Base-by-base conservation (phyloP, 2,329 filamentous ascomycete species). In the Botrytis fabae region DNA sequence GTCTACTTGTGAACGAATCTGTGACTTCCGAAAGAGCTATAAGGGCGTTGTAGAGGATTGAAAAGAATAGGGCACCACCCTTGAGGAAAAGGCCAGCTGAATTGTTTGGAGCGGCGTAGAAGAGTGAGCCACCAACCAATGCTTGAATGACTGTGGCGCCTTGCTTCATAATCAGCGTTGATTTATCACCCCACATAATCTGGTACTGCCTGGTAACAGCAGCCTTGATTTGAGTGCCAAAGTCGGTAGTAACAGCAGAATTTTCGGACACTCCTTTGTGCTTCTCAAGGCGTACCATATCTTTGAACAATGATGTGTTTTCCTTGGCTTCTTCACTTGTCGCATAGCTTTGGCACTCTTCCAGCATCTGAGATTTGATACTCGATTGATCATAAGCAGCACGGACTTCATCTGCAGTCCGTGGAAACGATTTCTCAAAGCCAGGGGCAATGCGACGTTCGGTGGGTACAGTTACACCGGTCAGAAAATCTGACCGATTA, bases 401-500 rank as follows among this genome's bases (percentile, higher is more conserved):
- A 51, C 48, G 48, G 48, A 51, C 48, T 12, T 51, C 48, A 92
- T 81, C 78, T 5, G 84, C 81, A 2, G 79, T 86, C n/a, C 85
- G 82, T 0, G 86, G 86, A 69, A 86, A 86, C 0, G 75, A 79
- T 64, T 80, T 75, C 71, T 85, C 81, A 62, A 79, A 80, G 0
- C 82, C 84, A 0, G 80, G 73, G 0, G 77, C 85, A 79, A 94
- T 90, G 40, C 86, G 85, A 68, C 93, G 86, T 79, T 94, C 92
- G 0, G 89, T 90, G 0, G 91, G 71, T 28, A 70, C 78, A 0
- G 75, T 76, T 14, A 79, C 86, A 77, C 89, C 88, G 1, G 90
- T 92, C 32, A 92, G 79, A 80, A 84, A 93, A 77, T 93, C 91
- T 7, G 86, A 89, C 0, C 90, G 84, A 76, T 91, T 93, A 48